A percentile compares a stretch with the other conserved stretches of the same genome.
phyloP scores from a whole-genome alignment of 116 monocot species.

The Thalassia testudinum region DNA sequence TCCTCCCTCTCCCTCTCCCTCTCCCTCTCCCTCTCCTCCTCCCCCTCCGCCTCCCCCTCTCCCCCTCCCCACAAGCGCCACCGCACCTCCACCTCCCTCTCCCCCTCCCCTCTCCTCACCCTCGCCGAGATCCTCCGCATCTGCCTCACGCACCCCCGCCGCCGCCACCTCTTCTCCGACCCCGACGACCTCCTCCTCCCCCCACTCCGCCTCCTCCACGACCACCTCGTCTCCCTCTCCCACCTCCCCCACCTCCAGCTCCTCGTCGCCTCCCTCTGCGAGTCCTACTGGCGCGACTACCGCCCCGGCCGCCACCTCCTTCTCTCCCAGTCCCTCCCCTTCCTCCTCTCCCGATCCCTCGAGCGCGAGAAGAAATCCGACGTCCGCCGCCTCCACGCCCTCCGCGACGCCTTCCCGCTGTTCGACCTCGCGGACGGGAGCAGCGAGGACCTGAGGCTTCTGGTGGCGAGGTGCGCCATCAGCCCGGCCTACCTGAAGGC shows the following conservation, averaged over 20 bases:
- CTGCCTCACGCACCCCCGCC: slow-evolving; percentile 51
- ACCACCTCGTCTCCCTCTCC: slow-evolving; percentile 52
- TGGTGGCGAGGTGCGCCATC: slow-evolving; percentile 57
- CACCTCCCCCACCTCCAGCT: slow-evolving; percentile 27
- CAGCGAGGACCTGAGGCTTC: slow-evolving; percentile 55
- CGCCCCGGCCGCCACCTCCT: slow-evolving; percentile 43
- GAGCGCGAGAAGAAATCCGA: slow-evolving; percentile 37
- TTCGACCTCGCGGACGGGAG: slow-evolving; percentile 85
- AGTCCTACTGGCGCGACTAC: slow-evolving; percentile 73
- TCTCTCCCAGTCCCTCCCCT: slow-evolving; percentile 68
- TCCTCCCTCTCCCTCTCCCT: slow-evolving; percentile 23
- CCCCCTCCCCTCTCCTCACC: slow-evolving; percentile 6
- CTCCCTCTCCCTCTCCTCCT: slow-evolving; percentile 21
- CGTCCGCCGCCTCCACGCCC: slow-evolving; percentile 36
- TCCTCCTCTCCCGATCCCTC: slow-evolving; percentile 55
- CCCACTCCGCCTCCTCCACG: slow-evolving; percentile 46
- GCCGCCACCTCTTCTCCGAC: slow-evolving; percentile 24
- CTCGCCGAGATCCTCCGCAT: slow-evolving; percentile 23
- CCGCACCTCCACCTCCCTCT: slow-evolving; percentile 2
- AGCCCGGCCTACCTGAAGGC: slow-evolving; percentile 68
- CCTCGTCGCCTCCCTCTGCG: slow-evolving; percentile 49
- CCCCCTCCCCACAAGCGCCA: slow-evolving; percentile 26
- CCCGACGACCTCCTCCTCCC: slow-evolving; percentile 32
- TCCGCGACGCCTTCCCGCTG: slow-evolving; percentile 59
- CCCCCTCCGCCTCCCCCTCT: slow-evolving; percentile 3